Conservation (phyloP, 116 monocot genomes). For the Phalaenopsis hybrid region DNA sequence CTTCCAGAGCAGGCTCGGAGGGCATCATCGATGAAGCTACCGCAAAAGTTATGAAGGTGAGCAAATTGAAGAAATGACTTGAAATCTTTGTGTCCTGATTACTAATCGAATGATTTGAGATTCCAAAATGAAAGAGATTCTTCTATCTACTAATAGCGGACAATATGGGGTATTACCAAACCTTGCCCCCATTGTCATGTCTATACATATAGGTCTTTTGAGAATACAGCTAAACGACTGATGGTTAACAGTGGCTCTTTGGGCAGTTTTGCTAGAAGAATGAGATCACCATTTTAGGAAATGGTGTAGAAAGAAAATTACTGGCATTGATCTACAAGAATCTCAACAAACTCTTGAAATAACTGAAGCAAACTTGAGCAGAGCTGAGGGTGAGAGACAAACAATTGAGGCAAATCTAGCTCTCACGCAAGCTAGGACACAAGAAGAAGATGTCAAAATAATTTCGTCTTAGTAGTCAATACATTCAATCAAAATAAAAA, state of each 20-base stretch:
- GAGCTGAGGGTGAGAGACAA: neutral
- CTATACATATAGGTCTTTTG: conserved; percentile 20
- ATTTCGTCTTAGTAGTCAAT: too few species aligned
- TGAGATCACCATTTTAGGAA: conserved; percentile 14
- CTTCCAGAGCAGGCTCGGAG: neutral
- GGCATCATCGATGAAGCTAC: conserved; percentile 3
- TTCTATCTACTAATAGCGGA: conserved; percentile 20
- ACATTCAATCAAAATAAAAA: too few species aligned
- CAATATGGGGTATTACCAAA: conserved; percentile 26
- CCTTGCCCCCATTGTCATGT: conserved; percentile 9
- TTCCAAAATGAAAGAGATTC: conserved; percentile 20
- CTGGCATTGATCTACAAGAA: conserved; percentile 11
- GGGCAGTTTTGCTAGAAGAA: conserved; percentile 17
- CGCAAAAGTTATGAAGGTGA: conserved; percentile 5
- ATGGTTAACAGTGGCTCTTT: conserved; percentile 13
- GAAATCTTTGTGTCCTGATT: conserved; percentile 19
- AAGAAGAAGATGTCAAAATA: too few species aligned
- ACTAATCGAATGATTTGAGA: conserved; percentile 19
- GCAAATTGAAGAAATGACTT: conserved; percentile 26
- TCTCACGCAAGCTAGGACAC: too few species aligned
- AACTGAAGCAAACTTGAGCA: conserved; percentile 3
- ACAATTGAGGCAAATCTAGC: too few species aligned
- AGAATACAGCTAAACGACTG: conserved; percentile 13
- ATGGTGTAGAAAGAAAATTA: neutral
- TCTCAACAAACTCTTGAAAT: conserved; percentile 8